Conservation (phyloP, 768 basidiomycete species). For the Macrolepiota dolichaula region DNA sequence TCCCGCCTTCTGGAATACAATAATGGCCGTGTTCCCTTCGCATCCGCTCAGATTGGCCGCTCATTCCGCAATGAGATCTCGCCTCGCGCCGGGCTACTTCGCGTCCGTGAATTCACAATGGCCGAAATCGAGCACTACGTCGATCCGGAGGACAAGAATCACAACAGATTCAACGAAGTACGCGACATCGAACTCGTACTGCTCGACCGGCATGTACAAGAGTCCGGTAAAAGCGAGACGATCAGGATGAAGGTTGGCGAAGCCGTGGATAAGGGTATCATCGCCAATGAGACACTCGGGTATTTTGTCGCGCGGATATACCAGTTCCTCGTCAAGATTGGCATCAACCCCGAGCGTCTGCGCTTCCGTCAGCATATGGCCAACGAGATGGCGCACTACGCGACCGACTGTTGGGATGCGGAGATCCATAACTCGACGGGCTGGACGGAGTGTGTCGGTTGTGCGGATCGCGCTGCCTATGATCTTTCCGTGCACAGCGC, state of each 20-base stretch:
- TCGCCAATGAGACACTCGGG: slow-evolving; percentile 96
- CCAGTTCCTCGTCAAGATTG: slow-evolving; percentile 87
- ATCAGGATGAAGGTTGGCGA: slow-evolving; percentile 77
- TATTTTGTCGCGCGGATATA: slow-evolving; percentile 95
- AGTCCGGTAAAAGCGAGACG: slow-evolving; percentile 63
- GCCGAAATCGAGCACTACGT: slow-evolving; percentile 99
- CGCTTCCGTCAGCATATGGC: slow-evolving; percentile 98
- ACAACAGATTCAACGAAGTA: slow-evolving; percentile 80
- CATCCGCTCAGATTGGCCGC: slow-evolving; percentile 94
- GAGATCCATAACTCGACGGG: slow-evolving; percentile 89
- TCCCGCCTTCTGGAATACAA: slow-evolving; percentile 96
- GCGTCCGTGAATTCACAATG: slow-evolving; percentile 99
- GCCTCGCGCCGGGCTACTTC: slow-evolving; percentile 91
- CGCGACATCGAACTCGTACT: slow-evolving; percentile 72
- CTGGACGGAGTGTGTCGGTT: slow-evolving; percentile 99
- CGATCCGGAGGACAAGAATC: slow-evolving; percentile 89
- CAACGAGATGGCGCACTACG: slow-evolving; percentile 99
- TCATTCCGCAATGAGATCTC: slow-evolving; percentile 99
- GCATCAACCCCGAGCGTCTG: slow-evolving; percentile 77
- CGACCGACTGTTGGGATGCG: slow-evolving; percentile 99
- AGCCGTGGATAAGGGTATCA: slow-evolving; percentile 79
- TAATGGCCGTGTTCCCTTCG: slow-evolving; percentile 94
- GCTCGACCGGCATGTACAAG: slow-evolving; percentile 82
- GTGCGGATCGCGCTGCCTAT: slow-evolving; percentile 97
- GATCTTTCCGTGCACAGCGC: slow-evolving; percentile 88